These are phyloP conservation scores for Aureobasidium sp. DNA, from an alignment of 2,329 filamentous ascomycete species.

Conservation along the genomic window DNA sequence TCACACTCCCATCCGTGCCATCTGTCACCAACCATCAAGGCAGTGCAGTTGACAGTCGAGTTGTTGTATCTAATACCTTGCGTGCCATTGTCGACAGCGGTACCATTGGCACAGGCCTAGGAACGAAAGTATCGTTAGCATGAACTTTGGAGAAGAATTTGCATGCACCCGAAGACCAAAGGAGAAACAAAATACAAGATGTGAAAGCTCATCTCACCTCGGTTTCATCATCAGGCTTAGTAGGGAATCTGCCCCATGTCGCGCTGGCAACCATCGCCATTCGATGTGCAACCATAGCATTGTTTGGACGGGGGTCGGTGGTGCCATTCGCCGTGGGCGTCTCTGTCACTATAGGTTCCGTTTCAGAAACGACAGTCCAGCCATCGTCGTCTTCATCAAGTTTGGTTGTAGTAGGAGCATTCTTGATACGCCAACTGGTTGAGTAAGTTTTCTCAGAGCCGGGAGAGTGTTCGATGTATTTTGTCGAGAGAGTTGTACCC, in stretches of 20 bases:
- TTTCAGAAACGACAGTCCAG: background rate
- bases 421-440: background rate
- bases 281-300: background rate
- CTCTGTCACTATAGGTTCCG: background rate
- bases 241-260: background rate
- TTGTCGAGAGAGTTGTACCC: background rate
- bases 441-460: background rate
- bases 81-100: background rate
- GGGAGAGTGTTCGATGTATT: background rate
- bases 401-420: background rate
- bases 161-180: background rate
- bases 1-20: background rate
- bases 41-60: background rate
- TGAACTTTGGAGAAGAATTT: background rate
- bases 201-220: background rate
- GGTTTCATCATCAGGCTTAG: background rate
- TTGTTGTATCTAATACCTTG: background rate
- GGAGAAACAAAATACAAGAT: background rate
- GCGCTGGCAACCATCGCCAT: background rate
- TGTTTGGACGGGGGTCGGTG: background rate
- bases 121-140: background rate
- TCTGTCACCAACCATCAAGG: background rate
- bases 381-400: background rate
- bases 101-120: background rate
- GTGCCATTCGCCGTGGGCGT: background rate